These are phyloP conservation scores for Aspergillus ostianus DNA, from an alignment of 495 filamentous ascomycete species.

Conservation along the genomic window DNA sequence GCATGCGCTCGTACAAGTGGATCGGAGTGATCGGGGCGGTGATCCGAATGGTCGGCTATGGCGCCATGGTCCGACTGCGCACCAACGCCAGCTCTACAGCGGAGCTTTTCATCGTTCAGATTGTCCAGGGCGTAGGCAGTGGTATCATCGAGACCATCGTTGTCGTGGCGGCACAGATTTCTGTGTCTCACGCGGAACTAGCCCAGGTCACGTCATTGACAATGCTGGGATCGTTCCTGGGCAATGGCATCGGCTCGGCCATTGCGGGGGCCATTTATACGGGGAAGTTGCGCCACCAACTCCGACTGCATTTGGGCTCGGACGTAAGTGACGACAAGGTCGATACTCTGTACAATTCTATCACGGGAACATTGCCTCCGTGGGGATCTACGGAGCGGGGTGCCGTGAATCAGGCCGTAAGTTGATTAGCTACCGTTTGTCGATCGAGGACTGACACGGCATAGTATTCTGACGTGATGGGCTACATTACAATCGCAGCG, in stretches of 20 bases:
- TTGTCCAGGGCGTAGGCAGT: conserved; percentile 47
- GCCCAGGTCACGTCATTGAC: conserved; percentile 48
- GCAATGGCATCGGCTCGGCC: conserved; percentile 45
- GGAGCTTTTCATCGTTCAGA: conserved; percentile 47
- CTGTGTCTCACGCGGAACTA: conserved; percentile 43
- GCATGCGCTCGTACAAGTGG: conserved; percentile 46
- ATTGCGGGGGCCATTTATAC: conserved; percentile 52
- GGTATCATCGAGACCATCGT: conserved; percentile 46
- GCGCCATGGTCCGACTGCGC: conserved; percentile 48
- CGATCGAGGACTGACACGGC: conserved; percentile 10
- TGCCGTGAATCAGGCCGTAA: conserved; percentile 43
- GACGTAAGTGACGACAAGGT: conserved; percentile 25
- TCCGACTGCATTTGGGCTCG: conserved; percentile 31
- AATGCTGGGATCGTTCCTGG: conserved; percentile 42
- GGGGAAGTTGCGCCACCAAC: conserved; percentile 31
- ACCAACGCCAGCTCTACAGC: conserved; percentile 42
- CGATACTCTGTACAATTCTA: conserved; percentile 41
- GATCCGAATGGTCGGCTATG: conserved; percentile 47
- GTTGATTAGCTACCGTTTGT: conserved; percentile 5
- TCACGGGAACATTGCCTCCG: conserved; percentile 35
- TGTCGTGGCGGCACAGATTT: conserved; percentile 44
- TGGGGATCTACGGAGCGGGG: conserved; percentile 42
- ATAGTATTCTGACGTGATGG: conserved; percentile 47
- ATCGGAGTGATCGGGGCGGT: conserved; percentile 38
- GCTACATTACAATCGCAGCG: conserved; percentile 44